Evolutionary conservation across 1,139 yeast species (phyloP).

Genomic region (Yamadazyma oceani): DNA sequence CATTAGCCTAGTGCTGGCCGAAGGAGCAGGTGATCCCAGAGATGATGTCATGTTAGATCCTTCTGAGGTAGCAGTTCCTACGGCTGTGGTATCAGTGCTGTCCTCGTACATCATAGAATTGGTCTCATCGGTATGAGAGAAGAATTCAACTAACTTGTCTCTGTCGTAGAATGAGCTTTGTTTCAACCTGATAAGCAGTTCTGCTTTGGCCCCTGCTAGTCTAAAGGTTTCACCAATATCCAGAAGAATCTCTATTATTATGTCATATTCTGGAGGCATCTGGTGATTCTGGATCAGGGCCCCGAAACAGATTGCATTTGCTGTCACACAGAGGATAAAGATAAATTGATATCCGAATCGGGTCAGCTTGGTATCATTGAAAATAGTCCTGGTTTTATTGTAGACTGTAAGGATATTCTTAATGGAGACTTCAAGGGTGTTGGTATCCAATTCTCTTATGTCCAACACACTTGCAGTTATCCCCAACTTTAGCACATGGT

Average conservation of each 20-base stretch:
- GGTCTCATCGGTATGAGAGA: background rate
- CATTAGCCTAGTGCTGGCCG: too few species aligned
- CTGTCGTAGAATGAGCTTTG: conserved; percentile 1
- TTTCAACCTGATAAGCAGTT: conserved; percentile 1
- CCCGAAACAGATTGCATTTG: background rate
- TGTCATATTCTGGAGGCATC: conserved; percentile 3
- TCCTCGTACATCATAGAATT: too few species aligned
- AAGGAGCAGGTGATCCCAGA: too few species aligned
- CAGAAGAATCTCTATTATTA: conserved; percentile 2
- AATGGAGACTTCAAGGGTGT: background rate
- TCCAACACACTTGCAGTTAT: conserved; percentile 2
- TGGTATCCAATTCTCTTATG: background rate
- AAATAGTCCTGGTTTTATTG: conserved; percentile 4
- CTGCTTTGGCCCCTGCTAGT: conserved; percentile 1
- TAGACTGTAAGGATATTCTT: conserved; percentile 1
- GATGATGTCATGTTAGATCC: too few species aligned
- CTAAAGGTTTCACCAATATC: conserved; percentile 5
- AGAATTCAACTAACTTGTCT: background rate
- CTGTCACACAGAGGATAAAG: conserved; percentile 5
- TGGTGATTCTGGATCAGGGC: background rate
- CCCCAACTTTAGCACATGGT: conserved; percentile 4
- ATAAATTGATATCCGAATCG: conserved; percentile 6
- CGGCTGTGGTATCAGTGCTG: too few species aligned
- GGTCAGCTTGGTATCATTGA: conserved; percentile 4
- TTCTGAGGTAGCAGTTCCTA: too few species aligned